A percentile compares a stretch with the other conserved stretches of the same genome.
Conservation (phyloP, 2,329 filamentous ascomycete genomes). For the Coniella vitis region DNA sequence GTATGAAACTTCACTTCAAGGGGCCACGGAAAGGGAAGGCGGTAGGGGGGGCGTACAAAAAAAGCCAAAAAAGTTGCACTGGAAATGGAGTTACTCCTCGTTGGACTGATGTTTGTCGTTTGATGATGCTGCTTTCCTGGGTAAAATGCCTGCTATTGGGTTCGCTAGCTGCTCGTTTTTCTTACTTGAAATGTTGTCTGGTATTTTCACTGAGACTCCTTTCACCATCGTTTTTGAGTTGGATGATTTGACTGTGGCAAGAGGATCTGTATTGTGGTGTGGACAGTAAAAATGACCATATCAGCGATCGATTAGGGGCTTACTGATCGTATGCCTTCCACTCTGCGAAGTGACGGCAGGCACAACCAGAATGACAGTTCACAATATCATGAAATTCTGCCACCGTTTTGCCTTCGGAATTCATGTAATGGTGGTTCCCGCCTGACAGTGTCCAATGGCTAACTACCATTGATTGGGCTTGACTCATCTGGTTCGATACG, state of each 20-base stretch:
- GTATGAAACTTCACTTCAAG: conserved; percentile 5
- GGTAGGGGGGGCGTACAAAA: not conserved
- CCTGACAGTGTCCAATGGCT: no score
- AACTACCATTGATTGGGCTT: no score
- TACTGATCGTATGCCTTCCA: not conserved
- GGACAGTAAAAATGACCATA: not conserved
- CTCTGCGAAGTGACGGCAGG: not conserved
- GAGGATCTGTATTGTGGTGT: no score
- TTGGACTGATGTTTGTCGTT: not conserved
- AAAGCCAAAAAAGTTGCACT: not conserved
- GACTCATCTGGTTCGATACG: no score
- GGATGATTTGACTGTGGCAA: not conserved
- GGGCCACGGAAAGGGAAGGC: conserved; percentile 8
- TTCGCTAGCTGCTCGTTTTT: not conserved
- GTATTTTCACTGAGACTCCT: no score
- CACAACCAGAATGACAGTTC: not conserved
- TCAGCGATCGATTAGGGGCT: not conserved
- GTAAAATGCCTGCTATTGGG: not conserved
- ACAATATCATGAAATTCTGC: not conserved
- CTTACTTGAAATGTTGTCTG: not conserved
- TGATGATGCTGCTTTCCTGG: conserved; percentile 1
- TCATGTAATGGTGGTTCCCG: no score
- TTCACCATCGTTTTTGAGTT: not conserved
- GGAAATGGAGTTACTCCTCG: not conserved
- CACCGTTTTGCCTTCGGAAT: not conserved